Conservation (phyloP, 2,329 filamentous ascomycete genomes). For the Cladophialophora immunda region DNA sequence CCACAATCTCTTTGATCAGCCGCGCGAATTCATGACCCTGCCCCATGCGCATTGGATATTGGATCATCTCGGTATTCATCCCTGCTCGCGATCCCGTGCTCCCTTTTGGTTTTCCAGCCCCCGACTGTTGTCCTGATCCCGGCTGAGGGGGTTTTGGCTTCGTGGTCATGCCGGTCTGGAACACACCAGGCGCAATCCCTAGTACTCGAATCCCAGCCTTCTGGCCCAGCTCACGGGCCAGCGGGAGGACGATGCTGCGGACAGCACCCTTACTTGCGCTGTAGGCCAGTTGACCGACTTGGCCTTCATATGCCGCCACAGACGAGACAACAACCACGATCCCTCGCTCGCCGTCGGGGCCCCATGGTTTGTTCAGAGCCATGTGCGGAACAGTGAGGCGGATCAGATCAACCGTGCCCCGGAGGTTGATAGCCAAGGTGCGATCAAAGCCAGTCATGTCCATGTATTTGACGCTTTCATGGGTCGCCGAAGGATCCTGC, state of each 20-base stretch:
- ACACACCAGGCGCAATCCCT: slow-evolving; percentile 41
- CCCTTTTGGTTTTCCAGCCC: slow-evolving; percentile 19
- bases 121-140: slow-evolving; percentile 8
- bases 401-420: slow-evolving; percentile 42
- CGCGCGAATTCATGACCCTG: slow-evolving; percentile 41
- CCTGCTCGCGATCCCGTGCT: slow-evolving; percentile 29
- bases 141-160: slow-evolving; percentile 18
- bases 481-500: slow-evolving; percentile 33
- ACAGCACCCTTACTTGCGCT: slow-evolving; percentile 43
- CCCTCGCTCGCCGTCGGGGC: slow-evolving; percentile 40
- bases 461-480: slow-evolving; percentile 44
- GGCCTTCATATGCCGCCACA: slow-evolving; percentile 42
- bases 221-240: slow-evolving; percentile 41
- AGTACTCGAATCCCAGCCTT: slow-evolving; percentile 41
- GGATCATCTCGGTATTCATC: slow-evolving; percentile 39
- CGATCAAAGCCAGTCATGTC: slow-evolving; percentile 67
- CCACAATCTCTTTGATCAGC: slow-evolving; percentile 41
- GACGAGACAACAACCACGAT: slow-evolving; percentile 41
- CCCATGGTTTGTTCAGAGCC: slow-evolving; percentile 35
- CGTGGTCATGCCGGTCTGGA: slow-evolving; percentile 41
- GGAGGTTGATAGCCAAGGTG: slow-evolving; percentile 58
- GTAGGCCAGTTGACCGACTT: slow-evolving; percentile 42
- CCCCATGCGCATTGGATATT: slow-evolving; percentile 41
- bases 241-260: slow-evolving; percentile 40
- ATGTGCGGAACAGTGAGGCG: slow-evolving; percentile 41